A percentile compares a stretch with the other conserved stretches of the same genome.
Conservation (phyloP, 495 filamentous ascomycete species). For the Aspergillus egyptiacus region DNA sequence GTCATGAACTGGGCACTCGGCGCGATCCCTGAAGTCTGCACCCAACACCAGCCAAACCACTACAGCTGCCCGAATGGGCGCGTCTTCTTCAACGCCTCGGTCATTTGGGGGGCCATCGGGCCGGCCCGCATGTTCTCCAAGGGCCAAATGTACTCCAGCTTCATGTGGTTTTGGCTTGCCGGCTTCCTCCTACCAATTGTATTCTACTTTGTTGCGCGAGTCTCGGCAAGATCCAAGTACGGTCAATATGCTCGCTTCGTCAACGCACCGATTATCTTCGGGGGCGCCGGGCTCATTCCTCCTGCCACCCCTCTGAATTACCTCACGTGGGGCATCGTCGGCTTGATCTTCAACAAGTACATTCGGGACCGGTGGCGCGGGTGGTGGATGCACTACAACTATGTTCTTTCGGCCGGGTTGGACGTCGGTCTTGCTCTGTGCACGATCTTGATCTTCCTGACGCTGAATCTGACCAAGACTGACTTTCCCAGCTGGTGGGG, state of each 20-base stretch:
- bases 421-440: slow-evolving; percentile 61
- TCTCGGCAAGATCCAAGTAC: slow-evolving; percentile 15
- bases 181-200: slow-evolving; percentile 42
- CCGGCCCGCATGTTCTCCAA: slow-evolving; percentile 47
- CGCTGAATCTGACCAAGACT: slow-evolving; percentile 50
- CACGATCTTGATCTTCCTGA: slow-evolving; percentile 67
- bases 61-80: slow-evolving; percentile 58
- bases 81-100: slow-evolving; percentile 53
- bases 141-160: slow-evolving; percentile 39
- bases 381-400: slow-evolving; percentile 79
- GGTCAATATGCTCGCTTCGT: slow-evolving; percentile 34
- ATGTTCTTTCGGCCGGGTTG: slow-evolving; percentile 65
- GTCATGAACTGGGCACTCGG: slow-evolving; percentile 59
- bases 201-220: slow-evolving; percentile 42
- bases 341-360: slow-evolving; percentile 60
- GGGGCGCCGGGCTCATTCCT: slow-evolving; percentile 40
- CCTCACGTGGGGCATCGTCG: slow-evolving; percentile 61
- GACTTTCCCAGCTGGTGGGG: slow-evolving; percentile 62
- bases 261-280: slow-evolving; percentile 46
- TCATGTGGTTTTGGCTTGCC: slow-evolving; percentile 48
- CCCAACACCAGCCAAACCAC: slow-evolving; percentile 41
- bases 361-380: slow-evolving; percentile 56
- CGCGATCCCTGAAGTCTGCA: slow-evolving; percentile 49
- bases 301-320: slow-evolving; percentile 52
- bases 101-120: slow-evolving; percentile 53